Percentiles rank a stretch among this genome's conserved stretches.
These are phyloP conservation scores for Aegle marmelos DNA, from an alignment of 345 rosid genomes.

Conservation along the genomic window DNA sequence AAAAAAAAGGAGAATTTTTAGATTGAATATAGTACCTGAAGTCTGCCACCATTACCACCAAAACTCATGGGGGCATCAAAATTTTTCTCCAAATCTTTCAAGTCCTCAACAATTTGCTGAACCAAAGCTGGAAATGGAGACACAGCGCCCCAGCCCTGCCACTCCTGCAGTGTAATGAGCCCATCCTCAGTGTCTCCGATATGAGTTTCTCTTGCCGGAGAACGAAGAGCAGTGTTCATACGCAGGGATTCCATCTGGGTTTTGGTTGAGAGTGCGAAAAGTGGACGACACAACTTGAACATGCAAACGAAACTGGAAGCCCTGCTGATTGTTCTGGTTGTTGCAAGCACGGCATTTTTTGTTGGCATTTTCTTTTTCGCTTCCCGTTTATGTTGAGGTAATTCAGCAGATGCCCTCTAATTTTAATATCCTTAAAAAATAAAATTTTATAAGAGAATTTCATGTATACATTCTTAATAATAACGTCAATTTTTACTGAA, in stretches of 20 bases:
- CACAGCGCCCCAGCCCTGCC: conserved; percentile 77
- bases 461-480: too few relatives aligned
- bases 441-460: too few relatives aligned
- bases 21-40: conserved; percentile 44
- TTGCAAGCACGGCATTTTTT: conserved; percentile 12
- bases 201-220: conserved; percentile 27
- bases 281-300: conserved; percentile 28
- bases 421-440: too few relatives aligned
- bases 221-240: conserved; percentile 38
- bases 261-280: conserved; percentile 24
- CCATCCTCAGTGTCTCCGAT: conserved; percentile 27
- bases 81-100: conserved; percentile 63
- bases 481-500: too few relatives aligned
- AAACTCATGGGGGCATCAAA: conserved; percentile 60
- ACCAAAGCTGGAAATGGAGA: conserved; percentile 74
- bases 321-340: conserved; percentile 19
- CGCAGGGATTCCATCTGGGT: conserved; percentile 29
- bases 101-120: conserved; percentile 54
- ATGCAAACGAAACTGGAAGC: conserved; percentile 10
- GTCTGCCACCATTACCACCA: conserved; percentile 84
- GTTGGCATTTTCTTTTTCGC: background rate
- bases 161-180: conserved; percentile 49
- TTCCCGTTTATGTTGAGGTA: too few relatives aligned
- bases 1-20: background rate
- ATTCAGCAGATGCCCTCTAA: too few relatives aligned